Evolutionary conservation across 805 yeast genomes (phyloP), one percentile per base, ranked within the genome.

Genomic region (Candida ipomoeae): DNA sequence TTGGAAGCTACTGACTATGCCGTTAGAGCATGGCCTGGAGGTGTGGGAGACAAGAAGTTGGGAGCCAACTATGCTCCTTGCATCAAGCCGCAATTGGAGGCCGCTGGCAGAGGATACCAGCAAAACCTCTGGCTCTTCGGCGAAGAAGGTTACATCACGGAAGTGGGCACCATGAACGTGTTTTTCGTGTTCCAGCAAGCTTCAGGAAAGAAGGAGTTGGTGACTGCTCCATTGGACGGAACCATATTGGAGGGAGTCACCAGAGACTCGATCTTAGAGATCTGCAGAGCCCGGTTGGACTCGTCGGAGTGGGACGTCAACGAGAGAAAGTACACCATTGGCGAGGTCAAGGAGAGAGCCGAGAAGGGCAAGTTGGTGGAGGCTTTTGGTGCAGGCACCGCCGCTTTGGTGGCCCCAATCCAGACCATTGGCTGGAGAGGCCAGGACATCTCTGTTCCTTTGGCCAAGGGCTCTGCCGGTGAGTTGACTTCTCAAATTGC

Each of bases 21-120:
- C 46, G 91, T 91, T 33, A 87, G 99, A 76, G 98, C 99, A 31
- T 92, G 98, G 98, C 98, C 98, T 66, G 96, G 96, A 64, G 99
- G 98, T 70, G 90, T 84, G 61, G 99, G 99, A 72, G 87, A 92
- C 81, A 85, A 82, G 71, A 92, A 92, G 73, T 82, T 92, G 63
- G 99, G 99, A 70, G 97, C 96, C 54, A 92, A 92, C 78, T 92
- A 92, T 66, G 99, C 97, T 41, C 97, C 98, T 55, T 88, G 97
- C 69, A 83, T 91, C 63, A 78, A 80, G 66, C 97, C 98, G 32
- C 97, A 89, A 74, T 75, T 80, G 61, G 85, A 88, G 73, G 97
- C 98, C 46, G 96, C 96, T 49, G 64, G 77, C 21, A 83, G 91
- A 70, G 99, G 99, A 40, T 91, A 83, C 77, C 96, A 89, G 69